Conservation (phyloP, 164 flowering plant species). For the Paratinospora sagittata region DNA sequence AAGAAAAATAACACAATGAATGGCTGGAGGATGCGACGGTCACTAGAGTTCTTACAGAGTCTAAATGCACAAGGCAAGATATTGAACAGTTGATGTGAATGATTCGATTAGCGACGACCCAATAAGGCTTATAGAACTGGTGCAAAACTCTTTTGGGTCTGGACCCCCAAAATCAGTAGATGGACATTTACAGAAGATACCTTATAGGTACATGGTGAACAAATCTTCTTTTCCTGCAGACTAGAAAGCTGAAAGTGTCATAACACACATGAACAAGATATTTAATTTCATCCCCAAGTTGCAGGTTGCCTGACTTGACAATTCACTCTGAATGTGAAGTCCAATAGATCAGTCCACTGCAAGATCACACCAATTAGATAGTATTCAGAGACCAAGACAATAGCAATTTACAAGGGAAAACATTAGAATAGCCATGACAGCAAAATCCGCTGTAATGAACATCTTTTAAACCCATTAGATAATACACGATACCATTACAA, state of each 20-base stretch:
- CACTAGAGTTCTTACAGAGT: too few relatives aligned
- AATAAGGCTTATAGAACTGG: too few relatives aligned
- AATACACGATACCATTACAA: neutral
- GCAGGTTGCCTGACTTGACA: neutral
- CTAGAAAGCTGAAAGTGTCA: neutral
- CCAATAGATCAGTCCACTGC: conserved; percentile 83
- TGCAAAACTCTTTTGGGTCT: too few relatives aligned
- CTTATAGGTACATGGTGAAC: neutral
- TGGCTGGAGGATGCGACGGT: too few relatives aligned
- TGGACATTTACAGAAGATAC: too few relatives aligned
- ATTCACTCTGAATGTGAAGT: conserved; percentile 58
- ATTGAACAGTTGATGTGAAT: too few relatives aligned
- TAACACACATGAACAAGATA: neutral
- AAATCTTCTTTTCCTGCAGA: neutral
- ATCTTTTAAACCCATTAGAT: neutral
- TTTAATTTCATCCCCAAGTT: neutral
- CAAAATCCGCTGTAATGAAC: neutral
- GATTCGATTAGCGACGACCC: too few relatives aligned
- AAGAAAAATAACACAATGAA: too few relatives aligned
- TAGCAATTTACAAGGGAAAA: neutral
- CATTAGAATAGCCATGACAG: too few relatives aligned
- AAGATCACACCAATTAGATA: conserved; percentile 5
- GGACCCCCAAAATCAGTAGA: too few relatives aligned
- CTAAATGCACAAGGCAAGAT: too few relatives aligned
- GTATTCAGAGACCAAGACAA: neutral